These are phyloP conservation scores for Globisporangium alternatum DNA, from an alignment of 352 stramenopile species.

Conservation along the genomic window DNA sequence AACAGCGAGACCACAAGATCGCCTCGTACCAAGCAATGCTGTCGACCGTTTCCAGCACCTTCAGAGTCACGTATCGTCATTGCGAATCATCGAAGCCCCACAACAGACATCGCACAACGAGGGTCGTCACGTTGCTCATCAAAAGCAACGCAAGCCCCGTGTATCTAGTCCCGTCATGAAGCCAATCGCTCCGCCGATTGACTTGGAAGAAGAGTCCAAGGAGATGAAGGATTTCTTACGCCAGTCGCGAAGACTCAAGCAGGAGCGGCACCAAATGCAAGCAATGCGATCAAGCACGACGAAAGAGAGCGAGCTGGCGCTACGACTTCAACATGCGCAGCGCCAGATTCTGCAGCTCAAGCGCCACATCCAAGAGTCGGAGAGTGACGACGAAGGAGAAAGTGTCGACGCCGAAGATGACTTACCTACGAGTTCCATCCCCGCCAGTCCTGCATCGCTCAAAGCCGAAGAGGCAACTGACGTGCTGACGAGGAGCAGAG, in stretches of 20 bases:
- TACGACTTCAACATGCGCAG: conserved; percentile 72
- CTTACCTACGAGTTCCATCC: not conserved
- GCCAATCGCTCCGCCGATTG: conserved; percentile 23
- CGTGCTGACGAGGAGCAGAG: not conserved
- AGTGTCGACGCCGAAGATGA: not conserved
- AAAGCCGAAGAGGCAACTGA: not conserved
- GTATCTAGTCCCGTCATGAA: conserved; percentile 14
- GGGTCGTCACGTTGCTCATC: not conserved
- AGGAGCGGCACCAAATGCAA: conserved; percentile 24
- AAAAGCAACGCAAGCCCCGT: conserved; percentile 6
- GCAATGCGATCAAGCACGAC: conserved; percentile 28
- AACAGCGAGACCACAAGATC: not conserved
- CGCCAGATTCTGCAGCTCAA: conserved; percentile 69
- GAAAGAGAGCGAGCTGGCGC: conserved; percentile 57
- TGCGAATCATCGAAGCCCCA: conserved; percentile 26
- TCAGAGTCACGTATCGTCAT: conserved; percentile 29
- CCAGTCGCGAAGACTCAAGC: conserved; percentile 33
- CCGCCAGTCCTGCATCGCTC: not conserved
- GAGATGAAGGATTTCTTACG: conserved; percentile 58
- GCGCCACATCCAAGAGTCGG: conserved; percentile 43
- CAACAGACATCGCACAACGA: conserved; percentile 4
- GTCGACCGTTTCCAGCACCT: conserved; percentile 35
- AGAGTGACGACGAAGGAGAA: not conserved
- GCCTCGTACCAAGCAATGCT: not conserved
- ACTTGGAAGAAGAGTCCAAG: conserved; percentile 43